A percentile compares a stretch with the other conserved stretches of the same genome.
Conservation (phyloP, 345 rosid species). For the Rhizophora apiculata region DNA sequence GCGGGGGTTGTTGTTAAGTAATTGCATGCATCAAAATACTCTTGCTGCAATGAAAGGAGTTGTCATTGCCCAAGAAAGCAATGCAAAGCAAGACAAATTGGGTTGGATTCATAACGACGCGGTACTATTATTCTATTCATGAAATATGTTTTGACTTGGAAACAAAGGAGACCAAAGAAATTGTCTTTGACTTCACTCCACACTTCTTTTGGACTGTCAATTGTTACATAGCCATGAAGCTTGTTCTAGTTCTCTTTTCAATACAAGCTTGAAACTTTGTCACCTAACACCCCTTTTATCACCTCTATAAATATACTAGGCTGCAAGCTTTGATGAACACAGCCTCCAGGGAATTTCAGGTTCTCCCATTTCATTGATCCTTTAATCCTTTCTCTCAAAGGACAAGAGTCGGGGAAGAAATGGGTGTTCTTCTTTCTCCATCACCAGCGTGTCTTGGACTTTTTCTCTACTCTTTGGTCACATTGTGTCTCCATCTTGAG, state of each 20-base stretch:
- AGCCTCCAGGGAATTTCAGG: not conserved
- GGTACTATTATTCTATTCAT: not conserved
- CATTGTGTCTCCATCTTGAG: not conserved
- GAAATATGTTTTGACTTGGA: conserved; percentile 28
- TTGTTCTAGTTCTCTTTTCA: conserved; percentile 2
- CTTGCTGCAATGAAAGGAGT: no score
- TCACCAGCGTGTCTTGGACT: conserved; percentile 16
- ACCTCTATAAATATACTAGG: conserved; percentile 28
- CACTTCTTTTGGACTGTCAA: conserved; percentile 50
- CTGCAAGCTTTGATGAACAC: conserved; percentile 13
- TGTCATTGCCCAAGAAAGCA: no score
- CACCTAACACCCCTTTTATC: conserved; percentile 20
- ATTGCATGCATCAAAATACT: no score
- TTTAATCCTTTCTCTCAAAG: not conserved
- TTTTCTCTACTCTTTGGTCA: conserved; percentile 7
- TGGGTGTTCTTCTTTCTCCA: conserved; percentile 33
- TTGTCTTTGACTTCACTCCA: conserved; percentile 78
- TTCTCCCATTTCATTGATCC: not conserved
- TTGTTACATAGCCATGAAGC: not conserved
- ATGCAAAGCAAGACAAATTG: no score
- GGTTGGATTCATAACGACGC: no score
- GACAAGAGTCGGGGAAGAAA: not conserved
- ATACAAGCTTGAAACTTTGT: not conserved
- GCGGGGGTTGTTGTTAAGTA: no score
- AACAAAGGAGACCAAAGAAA: conserved; percentile 36